phyloP scores from a whole-genome alignment of 305 asterid genomes.

The Stenogyne calaminthoides region DNA sequence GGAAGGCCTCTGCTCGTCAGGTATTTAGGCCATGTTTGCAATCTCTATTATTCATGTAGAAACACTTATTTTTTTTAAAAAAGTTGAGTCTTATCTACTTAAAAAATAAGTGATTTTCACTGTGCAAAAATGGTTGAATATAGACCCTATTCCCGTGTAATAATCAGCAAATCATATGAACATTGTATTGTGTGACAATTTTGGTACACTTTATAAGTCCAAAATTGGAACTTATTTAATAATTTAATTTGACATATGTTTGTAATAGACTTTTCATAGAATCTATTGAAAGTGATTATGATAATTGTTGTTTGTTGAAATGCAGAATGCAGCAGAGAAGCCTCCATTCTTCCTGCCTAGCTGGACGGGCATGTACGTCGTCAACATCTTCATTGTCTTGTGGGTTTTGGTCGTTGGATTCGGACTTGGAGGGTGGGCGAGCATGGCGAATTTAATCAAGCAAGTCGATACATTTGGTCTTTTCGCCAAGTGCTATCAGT shows the following conservation, averaged over 20 bases:
- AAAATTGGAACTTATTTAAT: too few species aligned
- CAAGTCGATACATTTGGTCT: slow-evolving; percentile 59
- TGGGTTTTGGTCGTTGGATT: slow-evolving; percentile 56
- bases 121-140: too few species aligned
- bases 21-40: too few species aligned
- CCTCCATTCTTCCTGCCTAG: slow-evolving; percentile 56
- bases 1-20: slow-evolving; percentile 51
- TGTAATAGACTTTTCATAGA: too few species aligned
- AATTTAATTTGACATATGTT: not conserved
- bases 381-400: slow-evolving; percentile 39
- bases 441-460: slow-evolving; percentile 44
- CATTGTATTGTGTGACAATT: too few species aligned
- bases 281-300: not conserved
- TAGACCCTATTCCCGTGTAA: too few species aligned
- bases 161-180: not conserved
- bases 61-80: too few species aligned
- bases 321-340: slow-evolving; percentile 64
- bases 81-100: too few species aligned
- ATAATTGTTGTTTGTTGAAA: not conserved
- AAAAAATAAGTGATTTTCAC: too few species aligned
- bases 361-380: slow-evolving; percentile 48
- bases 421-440: slow-evolving; percentile 52
- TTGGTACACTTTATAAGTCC: not conserved
- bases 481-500: slow-evolving; percentile 61
- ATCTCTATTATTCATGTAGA: too few species aligned